Evolutionary conservation across 176 grass and related monocot genomes (phyloP), one percentile per base, ranked within the genome.

Genomic region (Aegilops longissima): DNA sequence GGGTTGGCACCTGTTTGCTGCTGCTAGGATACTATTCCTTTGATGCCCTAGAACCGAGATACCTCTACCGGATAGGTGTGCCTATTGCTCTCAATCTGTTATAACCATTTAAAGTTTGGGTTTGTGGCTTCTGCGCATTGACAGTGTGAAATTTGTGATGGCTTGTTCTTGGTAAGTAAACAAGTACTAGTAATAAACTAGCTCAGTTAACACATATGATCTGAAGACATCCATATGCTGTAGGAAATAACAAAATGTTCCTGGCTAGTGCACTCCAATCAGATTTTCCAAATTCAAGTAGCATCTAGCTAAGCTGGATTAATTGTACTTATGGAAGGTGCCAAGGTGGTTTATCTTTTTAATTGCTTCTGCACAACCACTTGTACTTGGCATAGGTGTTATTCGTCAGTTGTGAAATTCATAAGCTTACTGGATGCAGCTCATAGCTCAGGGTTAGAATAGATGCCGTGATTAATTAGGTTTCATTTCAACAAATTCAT

Each of bases 201-300:
- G 44, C 42, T 52, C 38, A n/a, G 7, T 59, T 61, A 21, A 51
- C 16, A 49, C 35, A 16, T 44, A 68, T 23, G 35, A 68, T 14
- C 73, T 61, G 9, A 34, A 45, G 13, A 45, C 6, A 35, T 76
- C 18, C 25, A 76, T 81, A 72, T 83, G 21, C 45, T 88, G 73
- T 70, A 33, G 23, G 33, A 59, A 78, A 39, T 47, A 70, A 66
- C 73, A 49, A 64, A 74, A 61, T 17, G 0, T 17, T 61, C 17
- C n/a, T 76, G 61, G 23, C 33, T 83, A 74, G 2, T 25, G 54
- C 6, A 18, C 33, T 38, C 33, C 21, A 62, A 38, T 39, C 54
- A 79, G 13, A 67, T 14, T 78, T 8, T 77, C 52, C 64, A 59
- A 79, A 61, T 79, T 1, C 36, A 12, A 24, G 33, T 23, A 35